Evolutionary conservation across 2,329 filamentous ascomycete genomes (phyloP).

Genomic region (Dissoconium aciculare): DNA sequence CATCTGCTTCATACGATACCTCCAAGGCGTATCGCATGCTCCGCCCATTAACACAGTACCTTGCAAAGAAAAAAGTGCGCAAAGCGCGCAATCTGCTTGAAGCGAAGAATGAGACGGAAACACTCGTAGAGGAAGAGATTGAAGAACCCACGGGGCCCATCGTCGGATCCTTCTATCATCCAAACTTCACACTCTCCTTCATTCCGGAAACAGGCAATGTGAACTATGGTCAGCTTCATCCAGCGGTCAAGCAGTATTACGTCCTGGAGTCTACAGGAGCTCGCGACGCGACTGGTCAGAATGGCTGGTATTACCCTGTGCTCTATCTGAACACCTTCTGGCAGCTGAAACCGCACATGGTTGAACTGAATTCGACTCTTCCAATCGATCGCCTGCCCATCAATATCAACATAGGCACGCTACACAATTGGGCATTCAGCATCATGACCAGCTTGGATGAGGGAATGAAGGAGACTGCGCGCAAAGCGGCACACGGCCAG

Average conservation of each 20-base stretch:
- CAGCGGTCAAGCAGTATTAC: constrained; percentile 62
- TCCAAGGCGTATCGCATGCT: constrained; percentile 68
- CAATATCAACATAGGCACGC: constrained; percentile 68
- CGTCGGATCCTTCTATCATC: constrained; percentile 80
- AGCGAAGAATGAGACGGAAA: constrained; percentile 27
- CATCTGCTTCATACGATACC: constrained; percentile 54
- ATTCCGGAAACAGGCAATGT: constrained; percentile 65
- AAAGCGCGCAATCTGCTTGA: constrained; percentile 78
- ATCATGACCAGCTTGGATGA: constrained; percentile 73
- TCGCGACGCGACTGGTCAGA: constrained; percentile 68
- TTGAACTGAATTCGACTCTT: constrained; percentile 76
- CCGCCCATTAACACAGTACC: constrained; percentile 74
- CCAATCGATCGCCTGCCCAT: constrained; percentile 72
- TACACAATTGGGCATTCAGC: constrained; percentile 79
- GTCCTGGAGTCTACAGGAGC: constrained; percentile 66
- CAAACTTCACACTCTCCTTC: constrained; percentile 81
- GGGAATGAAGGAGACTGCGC: constrained; percentile 68
- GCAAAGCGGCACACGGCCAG: constrained; percentile 60
- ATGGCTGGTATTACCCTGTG: constrained; percentile 87
- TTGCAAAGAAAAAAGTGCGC: constrained; percentile 74
- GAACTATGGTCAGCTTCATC: constrained; percentile 51
- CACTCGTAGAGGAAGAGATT: constrained; percentile 29
- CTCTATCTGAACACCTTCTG: constrained; percentile 93
- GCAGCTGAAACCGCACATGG: constrained; percentile 89
- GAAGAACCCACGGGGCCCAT: constrained; percentile 46